Percentiles rank a stretch among this genome's conserved stretches.
Conservation (phyloP, 1,139 yeast genomes). For the Sugiyamaella sp. region DNA sequence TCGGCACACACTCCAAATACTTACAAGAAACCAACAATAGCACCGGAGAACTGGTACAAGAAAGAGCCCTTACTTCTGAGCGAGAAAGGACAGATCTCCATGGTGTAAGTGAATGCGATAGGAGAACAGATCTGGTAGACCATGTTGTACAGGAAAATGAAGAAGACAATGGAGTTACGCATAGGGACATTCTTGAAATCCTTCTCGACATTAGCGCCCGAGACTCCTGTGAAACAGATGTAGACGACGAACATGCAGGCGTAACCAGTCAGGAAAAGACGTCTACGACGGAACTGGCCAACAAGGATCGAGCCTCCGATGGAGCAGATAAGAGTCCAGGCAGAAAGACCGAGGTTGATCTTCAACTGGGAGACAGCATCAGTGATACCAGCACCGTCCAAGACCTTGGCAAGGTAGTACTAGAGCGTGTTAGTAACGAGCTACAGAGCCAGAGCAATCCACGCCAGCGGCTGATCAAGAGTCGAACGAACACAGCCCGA, state of each 20-base stretch:
- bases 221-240: slow-evolving; percentile 34
- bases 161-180: slow-evolving; percentile 32
- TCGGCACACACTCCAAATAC: too few relatives aligned
- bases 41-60: slow-evolving; percentile 54
- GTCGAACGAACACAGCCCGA: too few relatives aligned
- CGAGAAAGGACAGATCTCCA: slow-evolving; percentile 48
- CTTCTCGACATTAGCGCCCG: slow-evolving; percentile 32
- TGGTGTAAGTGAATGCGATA: slow-evolving; percentile 41
- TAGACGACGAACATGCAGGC: slow-evolving; percentile 30
- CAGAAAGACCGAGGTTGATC: slow-evolving; percentile 44
- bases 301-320: slow-evolving; percentile 53
- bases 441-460: too few relatives aligned
- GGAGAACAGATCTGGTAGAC: slow-evolving; percentile 30
- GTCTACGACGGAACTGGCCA: slow-evolving; percentile 41
- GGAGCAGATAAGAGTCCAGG: slow-evolving; percentile 81
- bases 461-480: too few relatives aligned
- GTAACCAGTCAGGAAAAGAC: slow-evolving; percentile 52
- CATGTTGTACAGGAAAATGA: slow-evolving; percentile 33
- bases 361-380: slow-evolving; percentile 26
- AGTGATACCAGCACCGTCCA: slow-evolving; percentile 30
- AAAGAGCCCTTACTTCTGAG: slow-evolving; percentile 48
- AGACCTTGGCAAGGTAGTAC: slow-evolving; percentile 28
- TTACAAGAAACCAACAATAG: slow-evolving; percentile 45
- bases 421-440: slow-evolving; percentile 9
- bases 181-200: slow-evolving; percentile 28